A percentile compares a stretch with the other conserved stretches of the same genome.
Conservation (phyloP, 2,329 filamentous ascomycete species). For the Shiraia bambusicola region DNA sequence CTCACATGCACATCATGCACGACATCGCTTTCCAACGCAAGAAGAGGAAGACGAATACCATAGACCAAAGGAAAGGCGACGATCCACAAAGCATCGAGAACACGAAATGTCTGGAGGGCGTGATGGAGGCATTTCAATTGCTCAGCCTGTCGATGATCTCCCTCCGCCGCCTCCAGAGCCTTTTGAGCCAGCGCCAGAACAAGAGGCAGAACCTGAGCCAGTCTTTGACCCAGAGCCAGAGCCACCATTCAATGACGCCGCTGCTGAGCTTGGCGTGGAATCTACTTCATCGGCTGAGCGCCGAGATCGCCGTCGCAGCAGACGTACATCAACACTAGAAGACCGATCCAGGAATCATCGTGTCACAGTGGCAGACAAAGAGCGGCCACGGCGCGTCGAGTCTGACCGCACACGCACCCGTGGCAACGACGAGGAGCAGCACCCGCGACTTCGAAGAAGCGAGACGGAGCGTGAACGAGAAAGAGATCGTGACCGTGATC, state of each 20-base stretch:
- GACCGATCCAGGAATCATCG: constrained; percentile 35
- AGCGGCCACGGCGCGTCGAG: constrained; percentile 31
- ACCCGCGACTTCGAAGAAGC: constrained; percentile 20
- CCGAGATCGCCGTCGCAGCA: constrained; percentile 26
- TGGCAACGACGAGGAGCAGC: constrained; percentile 26
- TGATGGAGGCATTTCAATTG: constrained; percentile 27
- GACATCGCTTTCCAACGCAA: constrained; percentile 25
- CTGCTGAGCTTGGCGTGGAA: constrained; percentile 25
- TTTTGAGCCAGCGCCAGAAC: constrained; percentile 20
- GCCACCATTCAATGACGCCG: constrained; percentile 26
- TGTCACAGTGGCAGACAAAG: constrained; percentile 35
- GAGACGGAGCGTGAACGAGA: constrained; percentile 20
- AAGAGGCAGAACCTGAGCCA: constrained; percentile 9
- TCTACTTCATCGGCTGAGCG: constrained; percentile 35
- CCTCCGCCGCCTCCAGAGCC: constrained; percentile 22
- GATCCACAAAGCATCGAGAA: constrained; percentile 27
- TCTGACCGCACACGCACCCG: constrained; percentile 31
- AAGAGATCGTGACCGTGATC: no score
- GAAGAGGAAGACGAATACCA: constrained; percentile 40
- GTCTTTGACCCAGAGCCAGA: constrained; percentile 4
- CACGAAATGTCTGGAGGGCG: constrained; percentile 31
- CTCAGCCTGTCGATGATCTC: constrained; percentile 17
- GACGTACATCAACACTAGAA: constrained; percentile 30
- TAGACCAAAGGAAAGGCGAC: constrained; percentile 32
- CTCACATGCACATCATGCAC: constrained; percentile 28